These are phyloP conservation scores for Colletotrichum phormii DNA, from an alignment of 2,329 filamentous ascomycete species.

Conservation along the genomic window DNA sequence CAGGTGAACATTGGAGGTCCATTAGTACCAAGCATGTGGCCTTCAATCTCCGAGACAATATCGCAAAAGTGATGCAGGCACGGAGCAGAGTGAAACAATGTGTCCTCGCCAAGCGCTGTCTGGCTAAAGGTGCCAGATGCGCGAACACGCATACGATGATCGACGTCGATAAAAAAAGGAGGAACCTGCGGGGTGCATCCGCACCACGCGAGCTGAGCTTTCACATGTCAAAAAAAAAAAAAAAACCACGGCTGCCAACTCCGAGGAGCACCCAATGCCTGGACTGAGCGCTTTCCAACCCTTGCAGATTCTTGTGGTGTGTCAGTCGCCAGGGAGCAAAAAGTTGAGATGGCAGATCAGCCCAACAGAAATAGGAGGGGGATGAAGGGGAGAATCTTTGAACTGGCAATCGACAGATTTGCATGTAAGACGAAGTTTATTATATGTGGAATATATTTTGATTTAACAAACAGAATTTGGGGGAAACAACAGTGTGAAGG, in stretches of 20 bases:
- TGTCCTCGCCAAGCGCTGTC: conserved; percentile 11
- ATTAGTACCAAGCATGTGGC: conserved; percentile 20
- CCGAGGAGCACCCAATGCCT: conserved; percentile 11
- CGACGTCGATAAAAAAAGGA: conserved; percentile 29
- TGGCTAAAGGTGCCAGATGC: conserved; percentile 13
- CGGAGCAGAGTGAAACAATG: conserved; percentile 25
- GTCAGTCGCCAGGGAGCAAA: conserved; percentile 29
- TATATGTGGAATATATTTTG: neutral
- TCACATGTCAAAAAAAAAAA: conserved; percentile 35
- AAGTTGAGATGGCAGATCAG: conserved; percentile 35
- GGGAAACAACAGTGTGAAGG: conserved; percentile 22
- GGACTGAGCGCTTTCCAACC: conserved; percentile 16
- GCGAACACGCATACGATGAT: conserved; percentile 21
- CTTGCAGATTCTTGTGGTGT: conserved; percentile 25
- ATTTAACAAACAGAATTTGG: neutral
- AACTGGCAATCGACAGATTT: neutral
- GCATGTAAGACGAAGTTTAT: neutral
- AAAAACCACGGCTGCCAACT: neutral
- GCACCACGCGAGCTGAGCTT: conserved; percentile 31
- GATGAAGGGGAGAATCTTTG: neutral
- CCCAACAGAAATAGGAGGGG: conserved; percentile 25
- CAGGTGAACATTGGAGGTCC: neutral
- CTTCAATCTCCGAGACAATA: conserved; percentile 22
- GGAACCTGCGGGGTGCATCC: conserved; percentile 36
- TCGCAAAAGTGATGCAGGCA: conserved; percentile 27